Percentiles rank a stretch among this genome's conserved stretches.
These are phyloP conservation scores for Camillea tinctor DNA, from an alignment of 2,329 filamentous ascomycete species.

Conservation along the genomic window DNA sequence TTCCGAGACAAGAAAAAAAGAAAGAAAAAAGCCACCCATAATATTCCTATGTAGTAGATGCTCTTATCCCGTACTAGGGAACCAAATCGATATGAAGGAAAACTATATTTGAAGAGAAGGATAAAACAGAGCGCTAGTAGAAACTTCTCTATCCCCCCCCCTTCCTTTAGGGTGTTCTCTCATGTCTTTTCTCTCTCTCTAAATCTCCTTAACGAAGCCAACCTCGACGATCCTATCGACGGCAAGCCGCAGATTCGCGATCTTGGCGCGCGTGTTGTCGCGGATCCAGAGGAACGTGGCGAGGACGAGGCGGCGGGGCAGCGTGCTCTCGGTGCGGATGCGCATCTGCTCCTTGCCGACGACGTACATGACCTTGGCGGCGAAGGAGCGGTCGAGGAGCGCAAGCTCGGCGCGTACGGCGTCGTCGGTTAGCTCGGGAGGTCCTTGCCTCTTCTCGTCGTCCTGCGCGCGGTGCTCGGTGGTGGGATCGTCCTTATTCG, in stretches of 20 bases:
- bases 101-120: no score
- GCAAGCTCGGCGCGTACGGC: slow-evolving; percentile 40
- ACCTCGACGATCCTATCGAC: slow-evolving; percentile 65
- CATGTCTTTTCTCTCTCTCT: no score
- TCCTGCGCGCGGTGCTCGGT: slow-evolving; percentile 1
- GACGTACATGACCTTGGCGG: slow-evolving; percentile 52
- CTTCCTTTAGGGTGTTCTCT: no score
- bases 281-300: slow-evolving; percentile 61
- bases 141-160: no score
- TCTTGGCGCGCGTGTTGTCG: slow-evolving; percentile 65
- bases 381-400: slow-evolving; percentile 42
- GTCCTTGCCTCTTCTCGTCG: slow-evolving; percentile 8
- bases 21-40: no score
- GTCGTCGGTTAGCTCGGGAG: slow-evolving; percentile 28
- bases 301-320: slow-evolving; percentile 47
- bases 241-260: slow-evolving; percentile 59
- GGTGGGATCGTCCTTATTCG: not conserved
- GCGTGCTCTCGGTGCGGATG: slow-evolving; percentile 37
- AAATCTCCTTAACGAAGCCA: slow-evolving; percentile 66
- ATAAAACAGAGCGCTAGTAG: no score
- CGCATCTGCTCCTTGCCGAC: slow-evolving; percentile 63
- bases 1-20: no score
- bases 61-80: no score
- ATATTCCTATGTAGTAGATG: no score
- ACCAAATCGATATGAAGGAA: no score